These are phyloP conservation scores for Pseudonitzschia pungens DNA, from an alignment of 108 stramenopile genomes.

Conservation along the genomic window DNA sequence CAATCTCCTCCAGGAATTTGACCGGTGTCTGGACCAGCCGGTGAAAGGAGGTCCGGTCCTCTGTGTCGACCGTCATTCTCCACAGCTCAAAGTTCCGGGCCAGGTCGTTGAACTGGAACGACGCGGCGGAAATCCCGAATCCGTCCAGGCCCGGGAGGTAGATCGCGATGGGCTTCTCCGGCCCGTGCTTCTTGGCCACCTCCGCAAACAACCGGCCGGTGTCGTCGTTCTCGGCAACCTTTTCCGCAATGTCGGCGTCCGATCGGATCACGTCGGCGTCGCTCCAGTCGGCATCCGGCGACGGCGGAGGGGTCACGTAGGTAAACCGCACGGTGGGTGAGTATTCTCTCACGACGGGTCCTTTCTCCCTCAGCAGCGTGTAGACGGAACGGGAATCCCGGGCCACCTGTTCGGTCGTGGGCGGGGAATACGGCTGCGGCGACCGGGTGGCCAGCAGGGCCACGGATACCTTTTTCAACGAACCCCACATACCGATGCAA, in stretches of 20 bases:
- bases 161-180: conserved; percentile 48
- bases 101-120: conserved; percentile 78
- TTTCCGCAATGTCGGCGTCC: conserved; percentile 21
- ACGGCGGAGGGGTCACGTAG: conserved; percentile 33
- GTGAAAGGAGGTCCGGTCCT: conserved; percentile 54
- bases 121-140: conserved; percentile 76
- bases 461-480: conserved; percentile 5
- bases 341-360: conserved; percentile 20
- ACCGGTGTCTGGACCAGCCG: conserved; percentile 50
- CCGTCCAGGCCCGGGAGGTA: conserved; percentile 91
- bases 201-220: background rate
- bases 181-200: conserved; percentile 27
- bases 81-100: conserved; percentile 74
- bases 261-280: conserved; percentile 18
- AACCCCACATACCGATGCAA: conserved; percentile 38
- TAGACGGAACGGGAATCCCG: conserved; percentile 20
- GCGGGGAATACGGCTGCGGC: conserved; percentile 11
- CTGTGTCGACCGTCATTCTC: conserved; percentile 60
- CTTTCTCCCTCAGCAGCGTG: conserved; percentile 20
- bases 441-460: conserved; percentile 19
- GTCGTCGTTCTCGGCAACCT: background rate
- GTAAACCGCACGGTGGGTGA: conserved; percentile 34
- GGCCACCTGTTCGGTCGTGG: conserved; percentile 15
- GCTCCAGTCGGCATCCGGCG: conserved; percentile 11
- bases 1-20: conserved; percentile 51